Conservation (phyloP, 441 rosid species). For the Syzygium syzygioides region DNA sequence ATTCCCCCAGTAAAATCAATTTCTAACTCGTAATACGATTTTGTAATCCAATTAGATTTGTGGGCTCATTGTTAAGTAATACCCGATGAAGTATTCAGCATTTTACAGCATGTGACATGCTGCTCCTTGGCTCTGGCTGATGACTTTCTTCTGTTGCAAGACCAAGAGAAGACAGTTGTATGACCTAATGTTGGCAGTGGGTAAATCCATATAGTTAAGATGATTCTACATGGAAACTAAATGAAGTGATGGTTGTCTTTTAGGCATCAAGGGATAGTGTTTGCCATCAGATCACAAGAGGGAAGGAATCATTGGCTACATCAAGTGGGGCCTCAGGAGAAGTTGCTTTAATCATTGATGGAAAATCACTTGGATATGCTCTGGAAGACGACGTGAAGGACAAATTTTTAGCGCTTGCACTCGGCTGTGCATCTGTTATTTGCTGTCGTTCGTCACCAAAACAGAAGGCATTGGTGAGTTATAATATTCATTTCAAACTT, state of each 20-base stretch:
- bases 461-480: constrained; percentile 16
- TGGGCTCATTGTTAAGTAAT: not conserved
- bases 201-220: not conserved
- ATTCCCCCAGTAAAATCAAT: not conserved
- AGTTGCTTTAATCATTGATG: constrained; percentile 4
- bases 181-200: not conserved
- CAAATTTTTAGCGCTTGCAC: not conserved
- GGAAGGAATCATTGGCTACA: accelerated
- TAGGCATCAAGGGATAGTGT: constrained; percentile 6
- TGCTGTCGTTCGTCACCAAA: constrained; percentile 17
- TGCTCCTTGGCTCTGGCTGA: not conserved
- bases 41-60: not conserved
- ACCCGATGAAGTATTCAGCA: not conserved
- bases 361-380: not conserved
- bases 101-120: not conserved
- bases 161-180: not conserved
- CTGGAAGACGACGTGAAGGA: not conserved
- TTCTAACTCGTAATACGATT: not conserved
- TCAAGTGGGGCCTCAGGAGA: not conserved
- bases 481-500: not conserved
- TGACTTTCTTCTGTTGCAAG: accelerated
- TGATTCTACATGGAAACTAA: not conserved
- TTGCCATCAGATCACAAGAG: accelerated
- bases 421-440: not conserved
- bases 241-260: not conserved